A percentile compares a stretch with the other conserved stretches of the same genome.
Evolutionary conservation across 1,284 basidiomycete genomes (phyloP).

Genomic region (Ceratobasidium sp.): DNA sequence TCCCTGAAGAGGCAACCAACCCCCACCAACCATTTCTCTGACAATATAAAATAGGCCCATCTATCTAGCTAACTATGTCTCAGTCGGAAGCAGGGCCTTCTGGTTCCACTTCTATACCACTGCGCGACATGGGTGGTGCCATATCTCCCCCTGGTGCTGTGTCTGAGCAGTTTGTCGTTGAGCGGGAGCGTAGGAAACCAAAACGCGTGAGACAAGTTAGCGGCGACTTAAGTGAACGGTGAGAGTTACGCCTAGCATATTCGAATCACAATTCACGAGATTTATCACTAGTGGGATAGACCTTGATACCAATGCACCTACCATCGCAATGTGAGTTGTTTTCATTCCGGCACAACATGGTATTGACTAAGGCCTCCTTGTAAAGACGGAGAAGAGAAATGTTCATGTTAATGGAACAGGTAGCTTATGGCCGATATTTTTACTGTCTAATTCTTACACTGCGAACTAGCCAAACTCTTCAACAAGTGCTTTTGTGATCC

Average conservation of each 20-base stretch:
- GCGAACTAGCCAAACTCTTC: slow-evolving; percentile 76
- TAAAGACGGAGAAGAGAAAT: slow-evolving; percentile 34
- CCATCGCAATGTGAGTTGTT: slow-evolving; percentile 22
- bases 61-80: background rate
- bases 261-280: too few species aligned
- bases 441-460: slow-evolving; percentile 7
- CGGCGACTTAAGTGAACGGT: slow-evolving; percentile 16
- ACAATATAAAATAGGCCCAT: background rate
- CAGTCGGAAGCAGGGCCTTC: slow-evolving; percentile 38
- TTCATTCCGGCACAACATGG: background rate
- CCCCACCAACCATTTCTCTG: too few species aligned
- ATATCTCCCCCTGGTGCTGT: slow-evolving; percentile 18
- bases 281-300: background rate
- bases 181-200: slow-evolving; percentile 24
- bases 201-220: slow-evolving; percentile 24
- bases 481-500: slow-evolving; percentile 72
- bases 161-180: slow-evolving; percentile 37
- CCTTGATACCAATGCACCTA: slow-evolving; percentile 32
- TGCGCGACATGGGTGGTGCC: slow-evolving; percentile 17
- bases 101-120: slow-evolving; percentile 1
- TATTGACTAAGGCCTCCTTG: background rate
- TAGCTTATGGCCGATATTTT: background rate
- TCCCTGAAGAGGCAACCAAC: background rate
- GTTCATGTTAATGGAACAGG: slow-evolving; percentile 43
- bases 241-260: background rate